phyloP scores from a whole-genome alignment of 2,329 filamentous ascomycete genomes.

The Teratosphaeria nubilosa region DNA sequence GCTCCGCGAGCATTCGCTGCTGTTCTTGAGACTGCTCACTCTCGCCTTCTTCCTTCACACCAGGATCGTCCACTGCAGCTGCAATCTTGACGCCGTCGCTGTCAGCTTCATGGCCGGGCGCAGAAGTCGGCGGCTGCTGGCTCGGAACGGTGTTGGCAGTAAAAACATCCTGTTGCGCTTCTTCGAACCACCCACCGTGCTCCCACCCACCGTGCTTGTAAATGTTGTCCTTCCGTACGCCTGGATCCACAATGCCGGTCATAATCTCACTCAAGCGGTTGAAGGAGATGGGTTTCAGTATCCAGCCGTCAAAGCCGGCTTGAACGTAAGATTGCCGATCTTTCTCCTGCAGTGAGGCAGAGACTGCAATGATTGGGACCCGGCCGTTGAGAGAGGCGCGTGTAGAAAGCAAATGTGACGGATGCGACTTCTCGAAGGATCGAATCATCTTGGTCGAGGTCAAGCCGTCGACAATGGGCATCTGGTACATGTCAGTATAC shows the following conservation, averaged over 20 bases:
- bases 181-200: slow-evolving; percentile 70
- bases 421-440: slow-evolving; percentile 52
- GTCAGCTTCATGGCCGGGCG: slow-evolving; percentile 4
- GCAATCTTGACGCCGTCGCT: slow-evolving; percentile 23
- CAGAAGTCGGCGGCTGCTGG: slow-evolving; percentile 10
- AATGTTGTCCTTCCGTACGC: slow-evolving; percentile 49
- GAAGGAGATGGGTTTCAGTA: slow-evolving; percentile 80
- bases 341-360: slow-evolving; percentile 66
- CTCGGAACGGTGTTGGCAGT: slow-evolving; percentile 29
- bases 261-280: slow-evolving; percentile 60
- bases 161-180: slow-evolving; percentile 27
- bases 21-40: slow-evolving; percentile 25
- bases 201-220: slow-evolving; percentile 72
- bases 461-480: slow-evolving; percentile 84
- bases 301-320: slow-evolving; percentile 82
- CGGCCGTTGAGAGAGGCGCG: slow-evolving; percentile 52
- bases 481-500: slow-evolving; percentile 41
- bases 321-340: slow-evolving; percentile 60
- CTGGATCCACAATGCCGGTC: slow-evolving; percentile 54
- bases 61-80: slow-evolving; percentile 23
- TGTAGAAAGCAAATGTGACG: slow-evolving; percentile 44
- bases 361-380: slow-evolving; percentile 77
- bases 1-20: slow-evolving; percentile 17
- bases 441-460: slow-evolving; percentile 76
- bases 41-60: slow-evolving; percentile 22